Conservation (phyloP, 768 basidiomycete species). For the Naganishia vishniacii region DNA sequence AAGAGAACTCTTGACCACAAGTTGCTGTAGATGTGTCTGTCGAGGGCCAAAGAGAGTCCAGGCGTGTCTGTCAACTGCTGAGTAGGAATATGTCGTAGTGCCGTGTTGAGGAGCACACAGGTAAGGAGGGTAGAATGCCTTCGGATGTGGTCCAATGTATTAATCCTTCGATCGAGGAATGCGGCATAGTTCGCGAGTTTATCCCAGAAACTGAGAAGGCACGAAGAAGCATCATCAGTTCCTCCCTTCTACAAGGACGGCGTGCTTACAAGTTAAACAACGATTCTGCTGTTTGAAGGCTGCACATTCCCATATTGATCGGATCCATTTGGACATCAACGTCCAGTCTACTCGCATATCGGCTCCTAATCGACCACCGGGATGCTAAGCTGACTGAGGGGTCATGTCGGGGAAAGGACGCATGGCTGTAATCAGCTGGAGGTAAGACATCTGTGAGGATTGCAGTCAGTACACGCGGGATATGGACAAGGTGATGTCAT, state of each 20-base stretch:
- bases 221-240: too few relatives aligned
- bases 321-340: slow-evolving; percentile 21
- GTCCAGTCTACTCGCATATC: slow-evolving; percentile 17
- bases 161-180: slow-evolving; percentile 3
- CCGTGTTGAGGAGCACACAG: slow-evolving; percentile 12
- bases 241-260: too few relatives aligned
- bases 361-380: not conserved
- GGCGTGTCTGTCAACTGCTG: not conserved
- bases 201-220: slow-evolving; percentile 13
- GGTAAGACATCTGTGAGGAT: too few relatives aligned
- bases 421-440: too few relatives aligned
- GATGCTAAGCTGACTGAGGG: not conserved
- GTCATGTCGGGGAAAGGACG: not conserved
- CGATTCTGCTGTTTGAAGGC: not conserved
- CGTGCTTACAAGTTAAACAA: slow-evolving; percentile 17
- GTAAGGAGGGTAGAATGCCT: slow-evolving; percentile 6
- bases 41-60: not conserved
- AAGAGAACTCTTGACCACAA: slow-evolving; percentile 17
- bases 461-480: too few relatives aligned
- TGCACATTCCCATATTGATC: slow-evolving; percentile 20
- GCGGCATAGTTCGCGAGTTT: slow-evolving; percentile 18
- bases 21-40: slow-evolving; percentile 19
- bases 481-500: too few relatives aligned
- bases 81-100: slow-evolving; percentile 5
- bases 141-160: slow-evolving; percentile 10